phyloP scores from a whole-genome alignment of 2,329 filamentous ascomycete genomes.

The Diatrype stigma region DNA sequence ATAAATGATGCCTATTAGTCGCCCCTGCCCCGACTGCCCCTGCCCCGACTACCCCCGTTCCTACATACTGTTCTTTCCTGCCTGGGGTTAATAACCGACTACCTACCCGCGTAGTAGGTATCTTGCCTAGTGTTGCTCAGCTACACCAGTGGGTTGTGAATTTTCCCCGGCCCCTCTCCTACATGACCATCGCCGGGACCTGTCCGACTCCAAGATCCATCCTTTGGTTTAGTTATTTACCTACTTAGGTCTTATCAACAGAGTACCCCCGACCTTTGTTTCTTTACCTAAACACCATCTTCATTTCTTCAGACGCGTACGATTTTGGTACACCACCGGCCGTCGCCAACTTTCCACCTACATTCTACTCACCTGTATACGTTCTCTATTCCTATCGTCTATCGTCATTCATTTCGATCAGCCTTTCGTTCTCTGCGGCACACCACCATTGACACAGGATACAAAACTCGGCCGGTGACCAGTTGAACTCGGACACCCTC shows the following conservation, averaged over 20 bases:
- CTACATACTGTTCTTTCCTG: neutral
- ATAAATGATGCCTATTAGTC: neutral
- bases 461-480: neutral
- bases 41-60: neutral
- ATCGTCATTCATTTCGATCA: neutral
- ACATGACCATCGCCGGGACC: neutral
- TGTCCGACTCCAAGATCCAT: neutral
- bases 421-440: neutral
- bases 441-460: no score
- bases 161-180: neutral
- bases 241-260: no score
- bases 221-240: no score
- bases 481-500: neutral
- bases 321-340: neutral
- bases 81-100: neutral
- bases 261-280: no score
- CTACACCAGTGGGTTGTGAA: neutral
- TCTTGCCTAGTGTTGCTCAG: neutral
- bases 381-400: neutral
- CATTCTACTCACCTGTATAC: neutral
- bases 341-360: neutral
- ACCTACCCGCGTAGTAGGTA: no score
- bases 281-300: neutral
- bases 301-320: neutral
- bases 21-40: neutral